Evolutionary conservation across 2,329 filamentous ascomycete genomes (phyloP), one percentile per base, ranked within the genome.

Genomic region (Trichoderma guizhouense): DNA sequence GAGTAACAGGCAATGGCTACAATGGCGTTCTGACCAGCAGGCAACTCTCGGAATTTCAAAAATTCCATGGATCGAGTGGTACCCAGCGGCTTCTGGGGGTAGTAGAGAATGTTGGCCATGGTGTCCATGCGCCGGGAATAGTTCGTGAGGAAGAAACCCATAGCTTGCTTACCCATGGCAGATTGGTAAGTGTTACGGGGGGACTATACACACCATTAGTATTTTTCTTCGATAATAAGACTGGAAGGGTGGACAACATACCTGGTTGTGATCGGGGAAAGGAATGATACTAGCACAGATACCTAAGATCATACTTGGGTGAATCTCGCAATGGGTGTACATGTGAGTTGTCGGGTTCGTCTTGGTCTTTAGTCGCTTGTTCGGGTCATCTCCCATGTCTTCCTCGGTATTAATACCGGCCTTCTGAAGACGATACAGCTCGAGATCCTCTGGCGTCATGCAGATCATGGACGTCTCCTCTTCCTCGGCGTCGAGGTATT

Each of bases 91-190:
- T 99, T 99, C 83, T 99, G 96, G 0, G 96, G 96, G 78, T 99
- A 99, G 83, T 99, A 99, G 5, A 99, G 89, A 80, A 99, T 97
- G 78, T 99, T 99, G 77, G 95, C 93, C 96, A 99, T 99, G 5
- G 96, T 99, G 79, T 99, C 96, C 95, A 99, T 98, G 74, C 96
- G 94, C 74, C 95, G 91, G 53, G 93, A 92, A 82, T 97, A 99
- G 81, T 99, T 99, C 14, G 97, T 99, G 71, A 99, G 87, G 85
- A 97, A 98, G 77, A 98, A 95, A 79, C 97, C 96, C 97, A 99
- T 99, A 74, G 96, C 96, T 88, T 99, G 96, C 84, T 99, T 99
- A 86, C 97, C 96, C 96, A 99, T 99, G 80, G 96, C 96, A 78
- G 95, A 98, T 84, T 98, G 95, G 82, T 98, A 99, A 5, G 95